Evolutionary conservation across 1,284 basidiomycete genomes (phyloP).

Genomic region (Puccinia triticina): DNA sequence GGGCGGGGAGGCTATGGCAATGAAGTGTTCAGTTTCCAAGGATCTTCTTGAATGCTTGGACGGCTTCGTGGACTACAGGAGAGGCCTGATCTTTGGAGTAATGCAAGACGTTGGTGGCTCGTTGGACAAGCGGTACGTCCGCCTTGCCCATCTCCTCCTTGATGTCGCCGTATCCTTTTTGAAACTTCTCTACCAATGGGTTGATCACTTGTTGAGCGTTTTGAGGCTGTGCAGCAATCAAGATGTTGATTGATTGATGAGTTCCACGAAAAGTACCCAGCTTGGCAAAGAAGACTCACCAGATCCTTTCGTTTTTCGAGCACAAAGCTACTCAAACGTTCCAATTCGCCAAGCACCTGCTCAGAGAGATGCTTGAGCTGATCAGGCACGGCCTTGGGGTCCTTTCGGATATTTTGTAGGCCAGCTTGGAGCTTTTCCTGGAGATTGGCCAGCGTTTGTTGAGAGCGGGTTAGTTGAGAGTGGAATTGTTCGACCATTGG

Average conservation of each 20-base stretch:
- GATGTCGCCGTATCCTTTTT: conserved; percentile 32
- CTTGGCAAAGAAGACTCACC: neutral
- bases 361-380: conserved; percentile 36
- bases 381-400: conserved; percentile 40
- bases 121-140: conserved; percentile 16
- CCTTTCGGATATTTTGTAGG: conserved; percentile 29
- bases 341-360: conserved; percentile 46
- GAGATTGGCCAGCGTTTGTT: conserved; percentile 29
- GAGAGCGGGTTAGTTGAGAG: conserved; percentile 29
- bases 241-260: neutral
- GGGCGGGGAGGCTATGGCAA: no score
- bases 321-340: conserved; percentile 38
- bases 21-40: conserved; percentile 3
- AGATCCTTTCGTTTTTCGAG: conserved; percentile 49
- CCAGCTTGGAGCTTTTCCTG: conserved; percentile 42
- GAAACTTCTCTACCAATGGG: conserved; percentile 41
- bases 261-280: neutral
- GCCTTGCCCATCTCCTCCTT: conserved; percentile 36
- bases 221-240: conserved; percentile 28
- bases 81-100: conserved; percentile 43
- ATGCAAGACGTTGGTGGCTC: conserved; percentile 44
- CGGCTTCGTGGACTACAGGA: conserved; percentile 36
- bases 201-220: conserved; percentile 41
- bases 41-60: conserved; percentile 28
- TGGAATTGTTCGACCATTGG: conserved; percentile 47